Conservation (phyloP, 768 basidiomycete genomes). For the Hydnomerulius pinastri region DNA sequence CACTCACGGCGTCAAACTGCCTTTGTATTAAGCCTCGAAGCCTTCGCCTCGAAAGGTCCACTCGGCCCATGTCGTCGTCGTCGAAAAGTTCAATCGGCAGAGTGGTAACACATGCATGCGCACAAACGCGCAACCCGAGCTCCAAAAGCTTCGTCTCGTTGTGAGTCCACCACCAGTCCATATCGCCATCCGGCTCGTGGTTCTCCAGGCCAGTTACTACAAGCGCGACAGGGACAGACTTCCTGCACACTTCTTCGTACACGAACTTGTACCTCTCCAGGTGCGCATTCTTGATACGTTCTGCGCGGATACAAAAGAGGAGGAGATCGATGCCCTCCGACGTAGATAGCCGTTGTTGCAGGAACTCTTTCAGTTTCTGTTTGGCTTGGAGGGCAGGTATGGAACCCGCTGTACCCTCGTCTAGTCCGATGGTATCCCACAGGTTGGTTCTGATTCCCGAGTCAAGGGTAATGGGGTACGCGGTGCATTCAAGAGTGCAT, state of each 20-base stretch:
- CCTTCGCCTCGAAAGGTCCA: slow-evolving; percentile 10
- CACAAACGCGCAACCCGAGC: slow-evolving; percentile 34
- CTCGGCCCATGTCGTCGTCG: slow-evolving; percentile 7
- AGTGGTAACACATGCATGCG: slow-evolving; percentile 39
- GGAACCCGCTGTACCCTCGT: slow-evolving; percentile 28
- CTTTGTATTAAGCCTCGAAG: slow-evolving; percentile 11
- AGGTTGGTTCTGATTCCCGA: slow-evolving; percentile 21
- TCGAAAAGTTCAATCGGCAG: slow-evolving; percentile 3
- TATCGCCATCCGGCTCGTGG: slow-evolving; percentile 23
- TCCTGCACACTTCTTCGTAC: slow-evolving; percentile 25
- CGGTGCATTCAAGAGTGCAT: slow-evolving; percentile 26
- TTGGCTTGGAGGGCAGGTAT: slow-evolving; percentile 17
- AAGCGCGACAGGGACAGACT: slow-evolving; percentile 24
- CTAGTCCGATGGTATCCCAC: slow-evolving; percentile 39
- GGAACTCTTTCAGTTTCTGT: slow-evolving; percentile 22
- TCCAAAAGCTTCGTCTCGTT: slow-evolving; percentile 27
- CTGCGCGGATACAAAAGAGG: slow-evolving; percentile 30
- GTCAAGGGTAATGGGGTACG: slow-evolving; percentile 18
- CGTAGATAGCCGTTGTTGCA: slow-evolving; percentile 22
- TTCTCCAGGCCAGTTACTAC: slow-evolving; percentile 31
- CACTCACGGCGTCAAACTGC: slow-evolving; percentile 15
- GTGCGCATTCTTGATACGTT: slow-evolving; percentile 17
- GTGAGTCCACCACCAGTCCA: slow-evolving; percentile 38
- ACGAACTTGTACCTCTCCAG: slow-evolving; percentile 24
- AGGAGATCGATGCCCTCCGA: slow-evolving; percentile 27